Base-by-base conservation (phyloP, 2,329 filamentous ascomycete species). In the Phialocephala sp. region DNA sequence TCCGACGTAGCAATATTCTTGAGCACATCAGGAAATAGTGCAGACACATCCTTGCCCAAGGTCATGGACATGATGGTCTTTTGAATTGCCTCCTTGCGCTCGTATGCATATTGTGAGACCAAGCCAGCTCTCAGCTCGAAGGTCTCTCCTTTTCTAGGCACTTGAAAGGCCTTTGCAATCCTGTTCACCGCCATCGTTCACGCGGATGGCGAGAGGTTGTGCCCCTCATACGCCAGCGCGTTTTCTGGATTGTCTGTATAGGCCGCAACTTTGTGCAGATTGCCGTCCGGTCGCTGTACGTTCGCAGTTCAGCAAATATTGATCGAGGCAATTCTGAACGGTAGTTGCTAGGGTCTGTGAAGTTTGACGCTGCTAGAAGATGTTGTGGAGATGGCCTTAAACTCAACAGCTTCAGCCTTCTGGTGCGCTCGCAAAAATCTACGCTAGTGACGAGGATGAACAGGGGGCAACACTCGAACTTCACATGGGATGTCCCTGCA, bases 51-150 rank as follows among this genome's bases (percentile, higher is more conserved):
- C 80, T 99, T 99, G 79, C 95, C 95, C 73, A 99, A 80, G 1
- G 95, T 99, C 95, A 99, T 99, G 77, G 95, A 94, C 94, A 98
- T 98, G 82, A 99, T 99, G 71, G 95, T 99, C 85, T 97, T 98
- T 79, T 99, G 95, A 74, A 99, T 99, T 27, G 95, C 92, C 83
- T 99, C 95, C 81, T 99, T 99, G 76, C 93, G 90, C 87, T 99
- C 95, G 82, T 96, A 97, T 67, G 95, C 95, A 90, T 98, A 99
- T 83, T 99, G 95, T 70, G 95, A 99, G 70, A 96, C 95, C 78
- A 99, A 84, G 45, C 95, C 95, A 70, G 94, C 93, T 79, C 95
- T 91, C 80, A 99, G 83, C 84, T 99, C 95, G 78, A 97, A 98
- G 18, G 95, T 99, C 83, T 99, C 95, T 79, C 95, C 95, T 84